phyloP scores from a whole-genome alignment of 345 rosid genomes.

The Boechera divaricarpa region DNA sequence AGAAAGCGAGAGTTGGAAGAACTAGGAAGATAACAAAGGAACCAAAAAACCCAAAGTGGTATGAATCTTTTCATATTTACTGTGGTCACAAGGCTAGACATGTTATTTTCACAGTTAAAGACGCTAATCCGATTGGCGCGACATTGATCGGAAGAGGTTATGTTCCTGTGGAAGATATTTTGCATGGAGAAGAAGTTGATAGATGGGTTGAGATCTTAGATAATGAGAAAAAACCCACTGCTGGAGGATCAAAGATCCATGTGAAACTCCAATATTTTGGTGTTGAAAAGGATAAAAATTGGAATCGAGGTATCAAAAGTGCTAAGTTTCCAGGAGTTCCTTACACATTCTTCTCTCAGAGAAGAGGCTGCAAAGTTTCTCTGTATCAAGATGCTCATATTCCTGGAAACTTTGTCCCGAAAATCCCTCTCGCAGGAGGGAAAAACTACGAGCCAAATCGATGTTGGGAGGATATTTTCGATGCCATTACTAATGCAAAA shows the following conservation, averaged over 20 bases:
- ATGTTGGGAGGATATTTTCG: conserved; percentile 97
- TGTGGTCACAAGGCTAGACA: conserved; percentile 86
- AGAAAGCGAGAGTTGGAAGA: conserved; percentile 93
- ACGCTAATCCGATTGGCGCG: conserved; percentile 89
- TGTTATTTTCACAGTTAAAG: conserved; percentile 89
- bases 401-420: conserved; percentile 81
- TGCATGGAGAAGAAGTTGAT: conserved; percentile 82
- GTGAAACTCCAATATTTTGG: conserved; percentile 88
- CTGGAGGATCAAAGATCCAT: conserved; percentile 75
- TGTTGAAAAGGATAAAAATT: conserved; percentile 69
- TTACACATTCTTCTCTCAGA: conserved; percentile 84
- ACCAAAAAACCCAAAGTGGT: conserved; percentile 70
- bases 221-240: conserved; percentile 62
- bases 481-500: conserved; percentile 82
- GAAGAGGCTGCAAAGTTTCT: conserved; percentile 86
- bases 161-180: conserved; percentile 74
- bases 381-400: conserved; percentile 96
- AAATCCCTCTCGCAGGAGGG: conserved; percentile 92
- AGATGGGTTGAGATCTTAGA: conserved; percentile 87
- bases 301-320: conserved; percentile 70
- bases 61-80: conserved; percentile 91
- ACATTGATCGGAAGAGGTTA: conserved; percentile 88
- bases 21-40: conserved; percentile 74
- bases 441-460: conserved; percentile 81
- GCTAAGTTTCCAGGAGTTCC: conserved; percentile 91